Base-by-base conservation (phyloP, 1,284 basidiomycete species). In the Cystobasidium pallidum region DNA sequence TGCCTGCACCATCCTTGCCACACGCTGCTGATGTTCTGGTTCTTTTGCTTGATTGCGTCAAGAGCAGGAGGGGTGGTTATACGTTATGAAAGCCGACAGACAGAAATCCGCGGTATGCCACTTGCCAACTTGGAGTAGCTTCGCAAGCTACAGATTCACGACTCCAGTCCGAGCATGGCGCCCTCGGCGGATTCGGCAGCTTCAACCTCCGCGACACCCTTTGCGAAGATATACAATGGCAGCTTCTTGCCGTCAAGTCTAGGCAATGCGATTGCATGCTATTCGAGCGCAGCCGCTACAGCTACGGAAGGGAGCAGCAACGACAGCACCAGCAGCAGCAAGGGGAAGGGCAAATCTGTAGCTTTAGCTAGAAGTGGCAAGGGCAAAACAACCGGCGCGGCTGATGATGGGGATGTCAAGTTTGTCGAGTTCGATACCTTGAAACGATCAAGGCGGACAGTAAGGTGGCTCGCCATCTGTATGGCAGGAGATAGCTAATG, bases 361-460 rank as follows among this genome's bases (percentile, higher is more conserved):
- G 64, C 30, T 26, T 15, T 19, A 34, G 52, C 32, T 28, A 28
- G 28, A 36, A 47, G 43, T 34, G 51, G 36, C 0, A 64, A 54
- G 34, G 59, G 68, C 7, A 55, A 43, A 17, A 30, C 43, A 8
- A 17, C 43, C 11, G 43, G 11, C 11, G 7, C 32, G 39, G 10
- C 61, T 2, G 59, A 26, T 24, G 32, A 34, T 24, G 15, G 36
- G 19, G 65, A 67, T 32, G 47, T 74, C 66, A 64, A 70, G 52
- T 74, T 74, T 61, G 73, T 63, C 26, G 61, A 70, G 30, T 70
- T 62, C 55, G 73, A 74, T 24, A 30, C 21, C 2, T 39, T 70
- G 65, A 41, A 52, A 41, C 32, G 41, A 45, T 47, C 41, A 49
- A 45, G 65, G 10, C 59, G 73, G 39, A 52, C 43, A 21, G 68